Evolutionary conservation across 2,329 filamentous ascomycete genomes (phyloP).

Genomic region (Cadophora sp.): DNA sequence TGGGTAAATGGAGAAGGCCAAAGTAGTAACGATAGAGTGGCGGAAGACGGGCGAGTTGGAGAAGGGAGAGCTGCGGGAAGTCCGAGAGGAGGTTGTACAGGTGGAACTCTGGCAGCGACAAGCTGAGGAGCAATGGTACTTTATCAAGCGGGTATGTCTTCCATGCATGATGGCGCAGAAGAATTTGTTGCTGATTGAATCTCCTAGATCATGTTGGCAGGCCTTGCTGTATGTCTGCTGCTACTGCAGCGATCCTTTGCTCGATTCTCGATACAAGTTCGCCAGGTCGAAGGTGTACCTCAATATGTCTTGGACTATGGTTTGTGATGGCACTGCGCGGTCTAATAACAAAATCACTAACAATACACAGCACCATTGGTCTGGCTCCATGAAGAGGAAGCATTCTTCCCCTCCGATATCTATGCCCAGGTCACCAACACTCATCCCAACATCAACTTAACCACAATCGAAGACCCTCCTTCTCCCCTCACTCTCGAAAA

Average conservation of each 20-base stretch:
- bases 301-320: constrained; percentile 54
- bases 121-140: constrained; percentile 21
- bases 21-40: constrained; percentile 24
- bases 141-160: constrained; percentile 28
- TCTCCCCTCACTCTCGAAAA: constrained; percentile 53
- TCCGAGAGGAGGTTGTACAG: constrained; percentile 8
- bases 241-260: constrained; percentile 29
- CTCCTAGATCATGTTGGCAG: constrained; percentile 28
- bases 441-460: constrained; percentile 51
- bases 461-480: constrained; percentile 46
- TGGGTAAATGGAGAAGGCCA: constrained; percentile 20
- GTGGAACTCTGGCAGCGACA: constrained; percentile 1
- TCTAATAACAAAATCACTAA: constrained; percentile 3
- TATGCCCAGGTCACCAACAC: constrained; percentile 53
- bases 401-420: constrained; percentile 57
- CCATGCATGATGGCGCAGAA: not conserved
- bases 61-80: constrained; percentile 27
- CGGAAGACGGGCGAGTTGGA: constrained; percentile 27
- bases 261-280: constrained; percentile 20
- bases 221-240: constrained; percentile 29
- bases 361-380: constrained; percentile 54
- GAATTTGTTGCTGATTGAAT: constrained; percentile 8
- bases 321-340: constrained; percentile 35
- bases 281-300: constrained; percentile 45
- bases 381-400: constrained; percentile 55